These are phyloP conservation scores for Saussurea involucrata DNA, from an alignment of 129 eudicot genomes.

Conservation along the genomic window DNA sequence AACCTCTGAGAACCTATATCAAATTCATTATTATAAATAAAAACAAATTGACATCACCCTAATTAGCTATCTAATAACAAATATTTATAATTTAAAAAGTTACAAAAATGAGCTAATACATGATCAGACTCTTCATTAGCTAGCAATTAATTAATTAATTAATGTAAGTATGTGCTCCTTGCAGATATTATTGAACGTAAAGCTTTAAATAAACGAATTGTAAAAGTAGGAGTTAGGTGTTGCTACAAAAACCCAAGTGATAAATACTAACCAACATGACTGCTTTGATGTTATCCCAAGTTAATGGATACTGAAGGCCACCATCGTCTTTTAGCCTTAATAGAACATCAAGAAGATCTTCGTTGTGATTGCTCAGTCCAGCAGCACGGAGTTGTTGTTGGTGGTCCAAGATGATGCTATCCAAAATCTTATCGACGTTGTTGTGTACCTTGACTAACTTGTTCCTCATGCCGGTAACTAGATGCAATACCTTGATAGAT, in stretches of 20 bases:
- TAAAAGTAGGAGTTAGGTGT: not conserved
- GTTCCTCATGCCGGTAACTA: constrained; percentile 4
- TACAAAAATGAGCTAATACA: too few relatives aligned
- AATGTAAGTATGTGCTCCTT: too few relatives aligned
- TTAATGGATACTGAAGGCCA: constrained; percentile 1
- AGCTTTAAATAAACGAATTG: too few relatives aligned
- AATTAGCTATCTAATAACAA: too few relatives aligned
- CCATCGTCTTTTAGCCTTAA: too few relatives aligned
- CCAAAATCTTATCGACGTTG: constrained; percentile 1
- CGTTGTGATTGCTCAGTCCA: not conserved
- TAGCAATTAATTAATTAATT: too few relatives aligned
- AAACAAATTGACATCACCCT: too few relatives aligned
- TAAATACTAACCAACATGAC: constrained; percentile 7
- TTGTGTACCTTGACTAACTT: not conserved
- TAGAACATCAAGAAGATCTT: constrained; percentile 23
- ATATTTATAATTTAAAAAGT: too few relatives aligned
- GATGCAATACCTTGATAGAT: not conserved
- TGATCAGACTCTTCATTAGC: too few relatives aligned
- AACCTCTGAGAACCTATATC: too few relatives aligned
- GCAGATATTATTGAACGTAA: too few relatives aligned
- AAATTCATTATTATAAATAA: too few relatives aligned
- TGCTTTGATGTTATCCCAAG: constrained; percentile 14
- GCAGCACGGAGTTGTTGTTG: not conserved
- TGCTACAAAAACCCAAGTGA: not conserved
- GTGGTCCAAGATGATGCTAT: constrained; percentile 11